Evolutionary conservation across 2,329 filamentous ascomycete genomes (phyloP), one percentile per base, ranked within the genome.

Genomic region (Cytospora piceicola): DNA sequence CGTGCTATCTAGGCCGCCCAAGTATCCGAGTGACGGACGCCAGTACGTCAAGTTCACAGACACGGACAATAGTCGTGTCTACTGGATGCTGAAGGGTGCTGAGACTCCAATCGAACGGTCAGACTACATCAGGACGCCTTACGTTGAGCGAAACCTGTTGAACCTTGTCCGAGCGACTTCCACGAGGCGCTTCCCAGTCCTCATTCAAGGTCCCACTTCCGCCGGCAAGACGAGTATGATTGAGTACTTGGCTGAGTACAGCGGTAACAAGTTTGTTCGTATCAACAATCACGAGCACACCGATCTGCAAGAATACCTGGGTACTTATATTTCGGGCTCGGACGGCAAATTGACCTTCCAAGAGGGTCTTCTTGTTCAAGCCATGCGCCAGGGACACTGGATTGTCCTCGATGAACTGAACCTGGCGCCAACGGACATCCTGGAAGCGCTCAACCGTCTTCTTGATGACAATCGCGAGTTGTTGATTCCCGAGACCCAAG

Each of bases 201-300:
- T 99, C 12, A 91, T 99, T 24, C 95, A 99, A 77, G 95, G 95
- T 4, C 95, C 96, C 15, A 99, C 95, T 0, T 99, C 96, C 6
- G 92, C 94, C 15, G 95, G 95, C 69, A 99, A 99, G 78, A 99
- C 95, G 0, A 98, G 94, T 77, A 99, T 99, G 95, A 96, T 99
- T 52, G 94, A 98, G 77, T 97, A 97, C 75, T 84, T 99, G 46
- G 94, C 96, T n/a, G 95, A 96, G 73, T 90, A 92, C 63, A 98
- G 93, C 34, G 95, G 96, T 4, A 97, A 99, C 75, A 95, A 92
- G 73, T 99, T 98, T 74, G 93, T 99, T 53, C 88, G 95, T 67
- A 99, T 99, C 82, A 99, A 99, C 79, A 99, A 99, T 71, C 95
- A 99, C 77, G 96, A 99, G 75, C 95, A 99, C 74, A 99, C 95